Base-by-base conservation (phyloP, 2,329 filamentous ascomycete species). In the Calonectria hongkongensis region DNA sequence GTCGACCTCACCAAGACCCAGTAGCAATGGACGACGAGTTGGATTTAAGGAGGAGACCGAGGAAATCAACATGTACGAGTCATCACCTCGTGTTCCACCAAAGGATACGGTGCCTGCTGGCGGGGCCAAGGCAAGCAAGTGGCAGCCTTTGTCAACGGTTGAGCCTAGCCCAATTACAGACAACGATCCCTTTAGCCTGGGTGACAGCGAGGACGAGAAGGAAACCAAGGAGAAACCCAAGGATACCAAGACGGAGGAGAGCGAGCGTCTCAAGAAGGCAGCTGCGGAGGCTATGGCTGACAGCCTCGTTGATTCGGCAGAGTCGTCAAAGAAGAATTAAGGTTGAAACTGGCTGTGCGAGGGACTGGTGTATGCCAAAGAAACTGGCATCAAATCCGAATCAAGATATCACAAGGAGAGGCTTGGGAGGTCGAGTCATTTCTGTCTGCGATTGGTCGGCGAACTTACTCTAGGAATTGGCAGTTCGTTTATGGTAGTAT, bases 141-240 rank as follows among this genome's bases (percentile, higher is more conserved):
- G 97, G 97, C 96, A 99, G 84, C 96, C 97, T 12, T 87, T 99
- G 78, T 95, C 96, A 15, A 90, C 93, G 0, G 92, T 98, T 16
- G 75, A 97, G 63, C 95, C 96, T 1, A 93, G 91, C 75, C 96
- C 96, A 16, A 94, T 98, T 74, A 89, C 90, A 15, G 95, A 98
- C 78, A 96, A 98, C 79, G 97, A 99, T 81, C 97, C 97, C 0
- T 99, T 99, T 86, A 98, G 95, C 80, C 89, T 99, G 16, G 97
- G 97, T 6, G 96, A 98, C 79, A 98, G 95, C 80, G 96, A 98
- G 78, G 96, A 98, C 77, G 97, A 99, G 84, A 97, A 95, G 85
- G 89, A 85, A 67, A 83, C 84, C 69, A 88, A 89, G 79, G 84
- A 87, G 80, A 88, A 90, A 79, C 88, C 92, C 72, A 89, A 89